Base-by-base conservation (phyloP, 2,329 filamentous ascomycete genomes). In the Conoideocrella luteorostrata region DNA sequence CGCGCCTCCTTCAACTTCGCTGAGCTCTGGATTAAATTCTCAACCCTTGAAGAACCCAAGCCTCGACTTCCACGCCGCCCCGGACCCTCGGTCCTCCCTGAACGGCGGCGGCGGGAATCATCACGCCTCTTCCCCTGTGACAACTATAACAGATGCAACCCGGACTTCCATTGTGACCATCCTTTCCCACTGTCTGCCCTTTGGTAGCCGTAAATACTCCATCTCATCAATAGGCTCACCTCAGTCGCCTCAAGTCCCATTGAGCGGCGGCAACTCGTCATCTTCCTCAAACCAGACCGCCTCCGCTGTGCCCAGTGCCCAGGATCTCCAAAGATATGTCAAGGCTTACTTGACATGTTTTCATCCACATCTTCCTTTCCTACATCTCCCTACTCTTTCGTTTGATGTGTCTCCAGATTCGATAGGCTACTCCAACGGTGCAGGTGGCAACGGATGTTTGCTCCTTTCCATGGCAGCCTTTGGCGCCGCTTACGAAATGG, bases 351-450 rank as follows among this genome's bases (percentile, higher is more conserved):
- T 97, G 56, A 82, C 82, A 51, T 95, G 88, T 62, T 95, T 95
- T 64, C 90, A 96, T 59, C 91, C 91, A 18, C 91, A 97, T 62
- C 67, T 95, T 48, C 91, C 93, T n/a, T 95, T 97, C 64, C 71
- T 95, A 48, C 91, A 97, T 65, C 80, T 95, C 53, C 84, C 90
- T 41, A 95, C 91, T 13, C 72, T 97, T 50, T 89, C 89, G 33
- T 96, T 97, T 67, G 88, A 95, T 57, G 78, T 86, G 41, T 77
- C 86, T 41, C 74, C 84, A 37, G 80, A 80, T 35, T 78, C 80
- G 48, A 80, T 80, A 58, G 76, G 76, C 47, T 71, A 79, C 48
- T 73, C 71, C 61, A 60, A 77, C 67, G 63, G 74, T 68, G 59
- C 85, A 49, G 87, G 87, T 46, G 89, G 90, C 45, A 88, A 85